A percentile compares a stretch with the other conserved stretches of the same genome.
Evolutionary conservation across 2,329 filamentous ascomycete genomes (phyloP).

Genomic region (Grosmannia huntii): DNA sequence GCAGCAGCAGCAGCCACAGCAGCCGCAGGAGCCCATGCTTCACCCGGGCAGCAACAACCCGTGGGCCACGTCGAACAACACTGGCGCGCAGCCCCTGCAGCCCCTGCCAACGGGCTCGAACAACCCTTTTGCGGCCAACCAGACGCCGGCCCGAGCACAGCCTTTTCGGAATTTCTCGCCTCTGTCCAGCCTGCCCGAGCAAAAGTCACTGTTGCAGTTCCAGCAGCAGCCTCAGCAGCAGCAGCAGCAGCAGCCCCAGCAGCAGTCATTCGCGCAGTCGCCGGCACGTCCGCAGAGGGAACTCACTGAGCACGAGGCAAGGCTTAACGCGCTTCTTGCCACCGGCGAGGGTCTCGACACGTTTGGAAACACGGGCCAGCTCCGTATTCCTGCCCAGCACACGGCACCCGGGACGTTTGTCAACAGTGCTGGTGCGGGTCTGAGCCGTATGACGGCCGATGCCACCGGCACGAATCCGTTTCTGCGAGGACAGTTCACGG

Average conservation of each 20-base stretch:
- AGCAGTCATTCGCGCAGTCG: slow-evolving; percentile 11
- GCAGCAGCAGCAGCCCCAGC: slow-evolving; percentile 38
- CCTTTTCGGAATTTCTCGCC: slow-evolving; percentile 51
- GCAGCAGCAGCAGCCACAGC: slow-evolving; percentile 30
- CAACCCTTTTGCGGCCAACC: slow-evolving; percentile 71
- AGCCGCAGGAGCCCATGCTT: slow-evolving; percentile 44
- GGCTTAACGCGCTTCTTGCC: slow-evolving; percentile 75
- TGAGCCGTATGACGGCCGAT: slow-evolving; percentile 53
- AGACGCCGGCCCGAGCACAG: slow-evolving; percentile 26
- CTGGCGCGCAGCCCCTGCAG: slow-evolving; percentile 52
- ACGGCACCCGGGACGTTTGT: slow-evolving; percentile 93
- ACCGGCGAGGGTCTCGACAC: slow-evolving; percentile 91
- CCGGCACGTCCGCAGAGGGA: slow-evolving; percentile 38
- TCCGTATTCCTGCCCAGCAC: slow-evolving; percentile 91
- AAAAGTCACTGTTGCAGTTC: slow-evolving; percentile 57
- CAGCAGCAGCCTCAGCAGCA: slow-evolving; percentile 25
- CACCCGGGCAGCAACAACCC: slow-evolving; percentile 88
- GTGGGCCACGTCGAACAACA: slow-evolving; percentile 57
- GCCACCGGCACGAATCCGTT: slow-evolving; percentile 76
- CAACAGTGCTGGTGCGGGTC: slow-evolving; percentile 81
- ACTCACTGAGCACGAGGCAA: slow-evolving; percentile 52
- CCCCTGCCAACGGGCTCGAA: slow-evolving; percentile 90
- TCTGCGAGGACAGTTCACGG: slow-evolving; percentile 70
- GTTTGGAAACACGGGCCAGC: slow-evolving; percentile 91
- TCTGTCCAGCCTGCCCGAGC: slow-evolving; percentile 67